Base-by-base conservation (phyloP, 129 eudicot species). In the Lactuca saligna region DNA sequence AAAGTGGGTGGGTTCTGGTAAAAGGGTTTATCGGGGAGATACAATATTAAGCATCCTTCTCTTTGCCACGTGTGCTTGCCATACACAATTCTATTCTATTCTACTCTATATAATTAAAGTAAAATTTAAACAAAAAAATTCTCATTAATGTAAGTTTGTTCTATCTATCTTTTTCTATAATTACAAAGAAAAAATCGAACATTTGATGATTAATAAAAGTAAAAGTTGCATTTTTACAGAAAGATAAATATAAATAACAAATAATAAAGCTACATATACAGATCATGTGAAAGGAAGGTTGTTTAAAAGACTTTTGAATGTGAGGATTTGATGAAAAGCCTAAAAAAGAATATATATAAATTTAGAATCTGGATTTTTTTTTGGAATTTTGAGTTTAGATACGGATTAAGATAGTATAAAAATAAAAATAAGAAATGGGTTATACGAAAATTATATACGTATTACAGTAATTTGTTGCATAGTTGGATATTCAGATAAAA, bases 1-100 rank as follows among this genome's bases (percentile, higher is more conserved):
- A 72, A 72, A 49, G 57, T 44, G 42, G 70, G 80, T 68, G 65
- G 75, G 64, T 68, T 61, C 55, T 37, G 73, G 69, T 17, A 66
- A 62, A 65, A 48, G 67, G 79, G 54, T 61, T 3, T 46, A 46
- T 46, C 15, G 56, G 66, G 46, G 54, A 9, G 69, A 7, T 54
- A 39, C 57, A 73, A 9, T 61, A 60, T 68, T 13, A 49, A 60
- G 60, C 56, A 64, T 29, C 65, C 15, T 63, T 63, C 5, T 37
- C 31, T 6, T 44, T 65, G 59, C 53, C 75, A 68, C 63, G 55
- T 61, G 75, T 61, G 64, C 6, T 50, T 38, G 12, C 11, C 2
- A 17, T 61, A 16, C 15, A 61, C 51, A 37, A 14, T 38, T 61
- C 49, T 61, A 4, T 12, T 46, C n/a, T 46, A 10, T 46, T 46